A percentile compares a stretch with the other conserved stretches of the same genome.
These are phyloP conservation scores for Bolboschoenus planiculmis DNA, from an alignment of 176 grass and related monocot genomes.

Conservation along the genomic window DNA sequence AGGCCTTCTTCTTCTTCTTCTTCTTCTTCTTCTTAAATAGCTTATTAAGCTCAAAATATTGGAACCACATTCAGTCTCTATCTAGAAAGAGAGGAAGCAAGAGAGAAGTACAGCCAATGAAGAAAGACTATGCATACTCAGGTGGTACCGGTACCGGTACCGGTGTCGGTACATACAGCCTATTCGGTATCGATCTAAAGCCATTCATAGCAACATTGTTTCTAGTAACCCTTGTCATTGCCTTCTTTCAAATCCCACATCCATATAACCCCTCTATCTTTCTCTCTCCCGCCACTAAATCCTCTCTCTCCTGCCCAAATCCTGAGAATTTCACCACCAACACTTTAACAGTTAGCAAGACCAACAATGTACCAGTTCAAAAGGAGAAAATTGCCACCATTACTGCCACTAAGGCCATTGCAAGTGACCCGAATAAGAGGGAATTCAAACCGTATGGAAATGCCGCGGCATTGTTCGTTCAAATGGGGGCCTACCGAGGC, in stretches of 20 bases:
- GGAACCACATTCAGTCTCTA: neutral
- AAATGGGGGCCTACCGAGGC: constrained; percentile 82
- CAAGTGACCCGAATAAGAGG: constrained; percentile 35
- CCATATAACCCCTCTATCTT: constrained; percentile 52
- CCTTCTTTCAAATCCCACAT: constrained; percentile 62
- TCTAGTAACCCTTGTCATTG: constrained; percentile 57
- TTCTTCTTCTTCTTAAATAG: neutral
- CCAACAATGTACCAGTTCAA: neutral
- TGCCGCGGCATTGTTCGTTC: constrained; percentile 81
- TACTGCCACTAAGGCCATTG: neutral
- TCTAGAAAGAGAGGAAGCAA: neutral
- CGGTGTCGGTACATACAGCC: constrained; percentile 2
- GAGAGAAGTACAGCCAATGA: constrained; percentile 9
- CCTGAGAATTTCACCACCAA: neutral
- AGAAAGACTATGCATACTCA: constrained; percentile 1
- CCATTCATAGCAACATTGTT: constrained; percentile 67
- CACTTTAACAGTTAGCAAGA: constrained; percentile 19
- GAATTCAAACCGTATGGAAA: constrained; percentile 63
- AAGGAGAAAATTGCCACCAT: constrained; percentile 14
- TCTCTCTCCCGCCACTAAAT: constrained; percentile 36
- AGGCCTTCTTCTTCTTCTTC: neutral
- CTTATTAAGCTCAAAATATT: neutral
- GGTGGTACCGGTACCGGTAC: constrained; percentile 1
- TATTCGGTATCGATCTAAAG: constrained; percentile 61
- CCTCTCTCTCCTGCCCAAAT: neutral